Evolutionary conservation across 805 yeast species (phyloP).

Genomic region (Wilhelminamyces savonicus): DNA sequence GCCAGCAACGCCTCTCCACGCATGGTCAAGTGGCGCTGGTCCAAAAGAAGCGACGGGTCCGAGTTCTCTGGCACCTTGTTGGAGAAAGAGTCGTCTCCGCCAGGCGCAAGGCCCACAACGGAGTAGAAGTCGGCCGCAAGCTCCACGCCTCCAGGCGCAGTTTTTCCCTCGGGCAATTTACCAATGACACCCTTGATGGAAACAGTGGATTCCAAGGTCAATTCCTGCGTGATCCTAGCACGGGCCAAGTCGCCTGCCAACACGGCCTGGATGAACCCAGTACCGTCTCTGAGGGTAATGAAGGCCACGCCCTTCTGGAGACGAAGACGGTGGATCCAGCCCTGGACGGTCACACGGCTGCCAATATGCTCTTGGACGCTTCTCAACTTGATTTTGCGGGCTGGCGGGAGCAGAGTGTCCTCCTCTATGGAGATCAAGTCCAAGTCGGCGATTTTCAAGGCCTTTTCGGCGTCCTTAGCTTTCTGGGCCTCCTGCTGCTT

Average conservation of each 20-base stretch:
- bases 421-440: constrained; percentile 63
- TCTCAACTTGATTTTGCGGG: constrained; percentile 61
- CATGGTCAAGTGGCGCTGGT: constrained; percentile 90
- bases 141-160: constrained; percentile 98
- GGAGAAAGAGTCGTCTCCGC: constrained; percentile 92
- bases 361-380: constrained; percentile 51
- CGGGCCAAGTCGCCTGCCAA: constrained; percentile 87
- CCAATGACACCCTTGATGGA: constrained; percentile 72
- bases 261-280: constrained; percentile 85
- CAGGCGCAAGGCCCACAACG: constrained; percentile 87
- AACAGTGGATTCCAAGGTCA: constrained; percentile 86
- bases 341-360: constrained; percentile 70
- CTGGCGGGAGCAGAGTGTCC: constrained; percentile 67
- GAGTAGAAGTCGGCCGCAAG: constrained; percentile 85
- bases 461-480: constrained; percentile 50
- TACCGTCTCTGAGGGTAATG: constrained; percentile 90
- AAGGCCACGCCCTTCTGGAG: constrained; percentile 88
- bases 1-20: constrained; percentile 94
- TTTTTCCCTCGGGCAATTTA: constrained; percentile 89
- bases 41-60: constrained; percentile 88
- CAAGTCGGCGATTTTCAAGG: constrained; percentile 71
- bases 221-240: constrained; percentile 75
- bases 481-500: constrained; percentile 57
- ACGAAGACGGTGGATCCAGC: constrained; percentile 96
- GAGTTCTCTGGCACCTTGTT: constrained; percentile 92